phyloP scores from a whole-genome alignment of 768 basidiomycete genomes.

The Kwoniella europaea region DNA sequence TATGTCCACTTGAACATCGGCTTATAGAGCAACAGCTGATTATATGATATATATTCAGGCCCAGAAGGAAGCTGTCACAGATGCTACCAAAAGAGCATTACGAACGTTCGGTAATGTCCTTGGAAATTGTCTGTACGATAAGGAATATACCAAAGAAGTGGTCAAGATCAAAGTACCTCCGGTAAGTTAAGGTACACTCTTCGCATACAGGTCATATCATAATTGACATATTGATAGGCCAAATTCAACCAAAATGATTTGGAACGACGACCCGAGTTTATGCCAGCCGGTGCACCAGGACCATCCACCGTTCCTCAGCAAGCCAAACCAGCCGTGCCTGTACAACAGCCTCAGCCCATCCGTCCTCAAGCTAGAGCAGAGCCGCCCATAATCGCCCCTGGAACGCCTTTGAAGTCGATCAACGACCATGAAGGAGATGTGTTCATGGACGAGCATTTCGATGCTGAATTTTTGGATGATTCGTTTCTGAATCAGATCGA shows the following conservation, averaged over 20 bases:
- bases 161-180: conserved; percentile 82
- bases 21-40: conserved; percentile 10
- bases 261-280: conserved; percentile 54
- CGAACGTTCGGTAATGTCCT: conserved; percentile 91
- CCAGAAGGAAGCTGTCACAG: conserved; percentile 98
- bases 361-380: conserved; percentile 1
- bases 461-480: conserved; percentile 45
- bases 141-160: conserved; percentile 80
- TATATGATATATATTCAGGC: conserved; percentile 65
- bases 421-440: conserved; percentile 33
- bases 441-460: conserved; percentile 42
- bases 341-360: conserved; percentile 17
- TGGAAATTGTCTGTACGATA: conserved; percentile 98
- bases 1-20: neutral
- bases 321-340: conserved; percentile 12
- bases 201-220: neutral
- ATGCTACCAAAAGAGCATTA: conserved; percentile 86
- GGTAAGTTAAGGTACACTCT: conserved; percentile 62
- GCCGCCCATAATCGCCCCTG: conserved; percentile 19
- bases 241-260: conserved; percentile 50
- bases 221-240: conserved; percentile 24
- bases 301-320: conserved; percentile 29
- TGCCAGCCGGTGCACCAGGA: conserved; percentile 30
- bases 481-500: conserved; percentile 28
- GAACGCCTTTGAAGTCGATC: conserved; percentile 38